A percentile compares a stretch with the other conserved stretches of the same genome.
phyloP scores from a whole-genome alignment of 202 grass and related monocot genomes.

The Zizania palustris region DNA sequence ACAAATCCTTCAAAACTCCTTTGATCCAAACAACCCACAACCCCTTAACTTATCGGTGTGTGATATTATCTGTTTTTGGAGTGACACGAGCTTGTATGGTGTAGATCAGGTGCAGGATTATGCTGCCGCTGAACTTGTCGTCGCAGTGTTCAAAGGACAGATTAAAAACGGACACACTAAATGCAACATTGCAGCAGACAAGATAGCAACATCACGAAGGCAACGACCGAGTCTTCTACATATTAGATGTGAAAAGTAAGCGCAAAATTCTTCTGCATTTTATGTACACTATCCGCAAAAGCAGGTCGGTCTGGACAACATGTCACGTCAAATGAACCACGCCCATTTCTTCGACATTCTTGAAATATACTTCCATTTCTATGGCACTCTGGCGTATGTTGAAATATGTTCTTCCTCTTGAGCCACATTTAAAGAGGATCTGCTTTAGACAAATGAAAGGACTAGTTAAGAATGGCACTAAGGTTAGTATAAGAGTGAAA shows the following conservation, averaged over 20 bases:
- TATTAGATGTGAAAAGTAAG: background rate
- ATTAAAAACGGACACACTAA: background rate
- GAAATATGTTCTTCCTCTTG: slow-evolving; percentile 9
- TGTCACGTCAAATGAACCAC: background rate
- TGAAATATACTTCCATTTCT: background rate
- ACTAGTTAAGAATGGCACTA: background rate
- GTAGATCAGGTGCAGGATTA: background rate
- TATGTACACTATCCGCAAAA: slow-evolving; percentile 25
- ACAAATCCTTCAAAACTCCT: no score
- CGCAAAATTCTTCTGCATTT: background rate
- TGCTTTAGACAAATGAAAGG: slow-evolving; percentile 14
- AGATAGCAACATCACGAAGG: background rate
- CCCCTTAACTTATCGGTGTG: no score
- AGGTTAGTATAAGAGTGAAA: background rate
- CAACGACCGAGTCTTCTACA: background rate
- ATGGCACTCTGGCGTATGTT: background rate
- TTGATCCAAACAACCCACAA: no score
- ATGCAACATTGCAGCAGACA: background rate
- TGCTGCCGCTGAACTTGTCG: background rate
- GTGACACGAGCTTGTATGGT: background rate
- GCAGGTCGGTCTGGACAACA: background rate
- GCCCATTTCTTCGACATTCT: background rate
- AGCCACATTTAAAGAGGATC: background rate
- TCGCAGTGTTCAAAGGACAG: background rate
- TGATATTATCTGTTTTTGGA: no score